A percentile compares a stretch with the other conserved stretches of the same genome.
These are phyloP conservation scores for Microthyrium microscopicum DNA, from an alignment of 2,329 filamentous ascomycete genomes.

Conservation along the genomic window DNA sequence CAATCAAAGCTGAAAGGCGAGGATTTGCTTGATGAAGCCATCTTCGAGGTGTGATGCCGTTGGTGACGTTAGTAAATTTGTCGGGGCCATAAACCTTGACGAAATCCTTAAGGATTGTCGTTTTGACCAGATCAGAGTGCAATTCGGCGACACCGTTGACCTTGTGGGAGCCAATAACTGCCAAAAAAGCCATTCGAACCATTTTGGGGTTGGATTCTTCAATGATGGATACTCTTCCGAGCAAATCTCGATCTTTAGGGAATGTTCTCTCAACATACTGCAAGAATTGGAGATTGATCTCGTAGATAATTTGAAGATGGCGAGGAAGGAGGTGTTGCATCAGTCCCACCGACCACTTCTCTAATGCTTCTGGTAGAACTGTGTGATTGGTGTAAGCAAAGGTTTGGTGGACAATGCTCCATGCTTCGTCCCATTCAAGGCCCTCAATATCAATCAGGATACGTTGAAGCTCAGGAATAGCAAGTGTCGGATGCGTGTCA, in stretches of 20 bases:
- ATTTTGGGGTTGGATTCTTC: conserved; percentile 95
- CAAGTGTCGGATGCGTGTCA: conserved; percentile 91
- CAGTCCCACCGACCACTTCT: conserved; percentile 95
- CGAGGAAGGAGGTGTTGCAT: conserved; percentile 85
- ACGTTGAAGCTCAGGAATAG: conserved; percentile 87
- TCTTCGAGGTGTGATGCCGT: conserved; percentile 86
- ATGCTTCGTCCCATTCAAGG: conserved; percentile 83
- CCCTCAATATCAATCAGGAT: conserved; percentile 82
- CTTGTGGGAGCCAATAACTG: conserved; percentile 95
- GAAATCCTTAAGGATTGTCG: conserved; percentile 99
- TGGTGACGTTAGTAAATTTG: conserved; percentile 98
- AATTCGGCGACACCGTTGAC: conserved; percentile 97
- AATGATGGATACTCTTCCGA: conserved; percentile 83
- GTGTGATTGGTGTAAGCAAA: conserved; percentile 99
- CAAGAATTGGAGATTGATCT: conserved; percentile 91
- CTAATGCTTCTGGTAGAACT: conserved; percentile 84
- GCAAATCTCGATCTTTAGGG: conserved; percentile 74
- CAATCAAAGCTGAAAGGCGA: conserved; percentile 76
- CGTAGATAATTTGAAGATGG: conserved; percentile 93
- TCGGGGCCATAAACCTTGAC: conserved; percentile 87
- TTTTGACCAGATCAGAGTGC: conserved; percentile 94
- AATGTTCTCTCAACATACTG: conserved; percentile 81
- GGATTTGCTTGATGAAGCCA: conserved; percentile 98
- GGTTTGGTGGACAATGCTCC: conserved; percentile 44
- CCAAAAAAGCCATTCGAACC: conserved; percentile 91